Conservation (phyloP, 129 eudicot species). For the carrot (Daucus carota) region DH1_v3.0 NC_030382.2:38467001-38467500, state of each 20-base stretch:
- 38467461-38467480: constrained; percentile 7
- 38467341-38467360: constrained; percentile 4
- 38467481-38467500: constrained; percentile 8
- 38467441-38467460: constrained; percentile 19
- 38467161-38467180: background rate
- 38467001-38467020: too few relatives aligned
- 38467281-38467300: background rate
- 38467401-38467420: background rate
- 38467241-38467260: background rate
- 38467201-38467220: background rate
- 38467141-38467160: background rate
- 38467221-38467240: background rate
- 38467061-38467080: background rate
- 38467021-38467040: too few relatives aligned
- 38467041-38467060: background rate
- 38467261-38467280: background rate
- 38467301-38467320: constrained; percentile 2
- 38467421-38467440: constrained; percentile 12
- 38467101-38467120: too few relatives aligned
- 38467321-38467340: constrained; percentile 1
- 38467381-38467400: background rate
- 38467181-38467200: background rate
- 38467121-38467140: background rate
- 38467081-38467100: background rate
- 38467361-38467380: background rate